Conservation (phyloP, 2,329 filamentous ascomycete species). For the Microsporum audouinii region DNA sequence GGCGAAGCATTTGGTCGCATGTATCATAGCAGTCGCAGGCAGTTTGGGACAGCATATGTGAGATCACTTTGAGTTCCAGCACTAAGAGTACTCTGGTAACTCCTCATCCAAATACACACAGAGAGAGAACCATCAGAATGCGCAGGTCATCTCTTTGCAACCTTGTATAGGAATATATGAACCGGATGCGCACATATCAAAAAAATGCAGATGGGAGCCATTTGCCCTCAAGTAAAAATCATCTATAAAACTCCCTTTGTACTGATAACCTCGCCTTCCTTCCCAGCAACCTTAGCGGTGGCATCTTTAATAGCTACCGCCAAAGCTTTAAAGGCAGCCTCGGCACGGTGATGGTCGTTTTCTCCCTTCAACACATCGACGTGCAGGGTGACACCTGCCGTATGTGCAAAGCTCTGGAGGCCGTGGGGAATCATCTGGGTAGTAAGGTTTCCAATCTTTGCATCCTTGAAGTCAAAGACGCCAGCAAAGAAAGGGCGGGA, state of each 20-base stretch:
- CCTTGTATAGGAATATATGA: background rate
- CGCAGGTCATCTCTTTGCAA: background rate
- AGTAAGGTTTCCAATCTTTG: slow-evolving; percentile 87
- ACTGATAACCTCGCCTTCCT: slow-evolving; percentile 86
- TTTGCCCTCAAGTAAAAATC: background rate
- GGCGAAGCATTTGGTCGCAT: background rate
- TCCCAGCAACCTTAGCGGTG: slow-evolving; percentile 61
- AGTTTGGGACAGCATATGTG: background rate
- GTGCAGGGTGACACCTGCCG: slow-evolving; percentile 82
- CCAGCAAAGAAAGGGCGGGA: slow-evolving; percentile 81
- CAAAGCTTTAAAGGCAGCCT: slow-evolving; percentile 94
- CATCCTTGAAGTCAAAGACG: slow-evolving; percentile 71
- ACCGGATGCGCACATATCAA: background rate
- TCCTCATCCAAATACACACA: background rate
- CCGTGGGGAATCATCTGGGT: slow-evolving; percentile 97
- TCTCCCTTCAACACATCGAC: slow-evolving; percentile 81
- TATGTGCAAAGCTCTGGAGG: slow-evolving; percentile 85
- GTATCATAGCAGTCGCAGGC: background rate
- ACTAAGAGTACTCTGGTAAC: background rate
- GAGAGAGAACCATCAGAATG: background rate
- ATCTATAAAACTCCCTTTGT: slow-evolving; percentile 76
- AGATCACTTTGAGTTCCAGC: background rate
- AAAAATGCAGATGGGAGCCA: background rate
- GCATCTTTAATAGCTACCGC: slow-evolving; percentile 75
- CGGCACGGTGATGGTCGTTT: slow-evolving; percentile 92